A percentile compares a stretch with the other conserved stretches of the same genome.
These are phyloP conservation scores for Candida railenensis DNA, from an alignment of 805 yeast species.

Conservation along the genomic window DNA sequence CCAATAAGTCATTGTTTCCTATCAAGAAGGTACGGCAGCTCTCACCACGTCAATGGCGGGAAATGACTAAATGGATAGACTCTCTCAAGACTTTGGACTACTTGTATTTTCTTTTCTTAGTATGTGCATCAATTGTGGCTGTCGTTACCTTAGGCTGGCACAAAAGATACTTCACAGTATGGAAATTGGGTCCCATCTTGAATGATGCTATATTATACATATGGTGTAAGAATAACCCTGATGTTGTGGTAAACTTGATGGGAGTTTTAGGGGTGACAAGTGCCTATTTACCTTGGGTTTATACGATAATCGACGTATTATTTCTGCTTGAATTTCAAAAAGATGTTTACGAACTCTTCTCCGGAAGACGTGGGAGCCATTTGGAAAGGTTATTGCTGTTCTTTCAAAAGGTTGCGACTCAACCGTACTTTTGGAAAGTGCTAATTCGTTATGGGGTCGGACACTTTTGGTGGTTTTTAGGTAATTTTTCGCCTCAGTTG, in stretches of 20 bases:
- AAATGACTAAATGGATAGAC: background rate
- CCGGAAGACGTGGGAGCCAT: background rate
- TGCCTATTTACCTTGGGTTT: conserved; percentile 21
- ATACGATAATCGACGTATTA: conserved; percentile 7
- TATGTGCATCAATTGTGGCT: conserved; percentile 22
- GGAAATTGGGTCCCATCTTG: conserved; percentile 23
- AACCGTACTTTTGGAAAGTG: conserved; percentile 10
- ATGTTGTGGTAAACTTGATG: conserved; percentile 18
- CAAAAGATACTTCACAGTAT: conserved; percentile 13
- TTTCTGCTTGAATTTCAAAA: conserved; percentile 3
- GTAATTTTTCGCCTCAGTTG: conserved; percentile 15
- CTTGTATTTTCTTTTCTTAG: conserved; percentile 25
- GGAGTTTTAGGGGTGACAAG: conserved; percentile 20
- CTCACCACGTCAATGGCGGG: conserved; percentile 8
- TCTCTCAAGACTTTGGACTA: conserved; percentile 24
- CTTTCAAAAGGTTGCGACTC: conserved; percentile 2
- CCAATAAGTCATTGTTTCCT: conserved; percentile 23
- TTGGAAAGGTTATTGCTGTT: background rate
- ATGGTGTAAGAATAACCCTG: conserved; percentile 28
- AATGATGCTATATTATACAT: conserved; percentile 26
- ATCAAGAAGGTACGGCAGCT: conserved; percentile 6
- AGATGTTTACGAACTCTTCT: conserved; percentile 7
- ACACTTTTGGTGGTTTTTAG: conserved; percentile 30
- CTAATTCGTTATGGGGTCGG: conserved; percentile 14
- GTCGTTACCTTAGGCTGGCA: conserved; percentile 16